These are phyloP conservation scores for Coniferiporia sulphurascens DNA, from an alignment of 1,284 basidiomycete species.

Conservation along the genomic window DNA sequence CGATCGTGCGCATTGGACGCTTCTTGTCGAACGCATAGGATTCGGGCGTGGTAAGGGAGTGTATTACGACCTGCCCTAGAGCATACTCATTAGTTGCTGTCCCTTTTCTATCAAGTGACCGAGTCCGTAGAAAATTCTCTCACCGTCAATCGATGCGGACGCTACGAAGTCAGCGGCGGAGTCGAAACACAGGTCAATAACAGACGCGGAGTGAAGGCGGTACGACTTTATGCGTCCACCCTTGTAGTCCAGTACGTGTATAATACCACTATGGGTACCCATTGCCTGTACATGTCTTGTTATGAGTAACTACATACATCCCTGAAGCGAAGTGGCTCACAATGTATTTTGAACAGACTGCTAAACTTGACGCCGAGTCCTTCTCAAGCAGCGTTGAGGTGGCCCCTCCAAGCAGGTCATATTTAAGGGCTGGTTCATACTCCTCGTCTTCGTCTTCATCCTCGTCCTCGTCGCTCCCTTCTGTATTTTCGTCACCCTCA, in stretches of 20 bases:
- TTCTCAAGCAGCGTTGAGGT: conserved; percentile 80
- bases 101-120: background rate
- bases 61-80: conserved; percentile 84
- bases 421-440: conserved; percentile 87
- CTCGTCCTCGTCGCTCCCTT: conserved; percentile 15
- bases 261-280: conserved; percentile 89
- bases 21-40: conserved; percentile 89
- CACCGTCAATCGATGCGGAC: conserved; percentile 93
- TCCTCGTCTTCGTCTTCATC: conserved; percentile 43
- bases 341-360: conserved; percentile 71
- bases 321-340: conserved; percentile 37
- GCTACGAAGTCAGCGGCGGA: conserved; percentile 85
- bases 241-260: conserved; percentile 79
- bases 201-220: conserved; percentile 87
- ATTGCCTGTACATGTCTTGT: conserved; percentile 50
- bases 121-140: conserved; percentile 23
- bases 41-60: conserved; percentile 79
- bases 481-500: conserved; percentile 13
- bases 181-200: conserved; percentile 86
- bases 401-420: conserved; percentile 74
- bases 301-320: conserved; percentile 6
- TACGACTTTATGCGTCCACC: conserved; percentile 88
- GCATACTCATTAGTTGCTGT: conserved; percentile 15
- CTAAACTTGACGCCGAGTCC: conserved; percentile 82
- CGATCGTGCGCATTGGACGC: conserved; percentile 86